These are phyloP conservation scores for Aspergillus costaricaensis DNA, from an alignment of 2,329 filamentous ascomycete genomes.

Conservation along the genomic window DNA sequence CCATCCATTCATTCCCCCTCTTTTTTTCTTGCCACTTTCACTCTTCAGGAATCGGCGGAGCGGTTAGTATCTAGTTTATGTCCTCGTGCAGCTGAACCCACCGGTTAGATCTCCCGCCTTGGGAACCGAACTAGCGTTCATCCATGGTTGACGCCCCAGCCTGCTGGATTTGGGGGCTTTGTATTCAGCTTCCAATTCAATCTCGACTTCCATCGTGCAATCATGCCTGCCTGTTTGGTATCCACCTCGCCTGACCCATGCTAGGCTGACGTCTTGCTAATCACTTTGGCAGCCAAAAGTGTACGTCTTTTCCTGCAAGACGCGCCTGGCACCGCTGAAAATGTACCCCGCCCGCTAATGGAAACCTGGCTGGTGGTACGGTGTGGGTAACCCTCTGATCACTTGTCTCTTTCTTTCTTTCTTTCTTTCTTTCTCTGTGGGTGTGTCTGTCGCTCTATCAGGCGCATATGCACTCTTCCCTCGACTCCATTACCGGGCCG, in stretches of 20 bases:
- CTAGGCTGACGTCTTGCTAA: constrained; percentile 17
- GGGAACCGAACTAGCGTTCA: constrained; percentile 12
- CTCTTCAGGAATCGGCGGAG: constrained; percentile 5
- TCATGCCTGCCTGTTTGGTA: background rate
- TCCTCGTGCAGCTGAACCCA: constrained; percentile 17
- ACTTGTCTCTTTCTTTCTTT: too few relatives aligned
- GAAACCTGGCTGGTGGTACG: constrained; percentile 6
- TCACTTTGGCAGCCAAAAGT: background rate
- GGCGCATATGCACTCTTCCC: constrained; percentile 7
- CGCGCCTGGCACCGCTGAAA: constrained; percentile 3
- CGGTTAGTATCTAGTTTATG: background rate
- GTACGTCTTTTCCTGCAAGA: background rate
- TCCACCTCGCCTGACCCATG: constrained; percentile 10
- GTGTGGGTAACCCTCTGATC: constrained; percentile 2
- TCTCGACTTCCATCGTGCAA: background rate
- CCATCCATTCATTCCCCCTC: too few relatives aligned
- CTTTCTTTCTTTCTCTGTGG: too few relatives aligned
- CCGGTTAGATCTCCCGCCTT: constrained; percentile 11
- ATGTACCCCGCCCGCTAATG: constrained; percentile 18
- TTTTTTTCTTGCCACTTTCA: background rate
- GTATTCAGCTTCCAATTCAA: background rate
- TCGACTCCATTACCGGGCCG: constrained; percentile 11
- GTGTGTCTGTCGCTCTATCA: too few relatives aligned
- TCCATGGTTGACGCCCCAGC: background rate
- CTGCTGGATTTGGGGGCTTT: background rate